These are phyloP conservation scores for Malassezia restricta DNA, from an alignment of 1,284 basidiomycete genomes.

Conservation along the genomic window DNA sequence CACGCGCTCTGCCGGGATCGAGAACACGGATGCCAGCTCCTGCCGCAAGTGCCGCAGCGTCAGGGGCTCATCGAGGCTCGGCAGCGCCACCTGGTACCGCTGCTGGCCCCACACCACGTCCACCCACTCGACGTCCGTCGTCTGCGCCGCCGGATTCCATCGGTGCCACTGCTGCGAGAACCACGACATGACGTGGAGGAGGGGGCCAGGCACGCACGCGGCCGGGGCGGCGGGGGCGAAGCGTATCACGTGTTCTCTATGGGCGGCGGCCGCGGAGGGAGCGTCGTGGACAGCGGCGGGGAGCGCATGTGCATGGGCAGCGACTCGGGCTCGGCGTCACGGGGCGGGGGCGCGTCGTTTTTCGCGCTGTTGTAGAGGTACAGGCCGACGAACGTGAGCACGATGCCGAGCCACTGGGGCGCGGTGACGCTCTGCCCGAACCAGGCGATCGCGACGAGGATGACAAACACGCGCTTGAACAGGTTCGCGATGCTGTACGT, in stretches of 20 bases:
- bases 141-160: constrained; percentile 10
- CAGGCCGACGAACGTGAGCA: constrained; percentile 74
- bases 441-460: constrained; percentile 94
- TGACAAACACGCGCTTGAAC: constrained; percentile 94
- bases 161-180: constrained; percentile 43
- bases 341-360: constrained; percentile 21
- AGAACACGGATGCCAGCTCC: constrained; percentile 29
- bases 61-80: constrained; percentile 16
- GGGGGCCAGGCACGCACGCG: not conserved
- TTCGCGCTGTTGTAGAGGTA: constrained; percentile 94
- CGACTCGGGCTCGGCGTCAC: not conserved
- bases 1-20: constrained; percentile 27
- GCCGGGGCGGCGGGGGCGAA: not conserved
- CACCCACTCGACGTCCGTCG: constrained; percentile 15
- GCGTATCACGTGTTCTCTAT: not conserved
- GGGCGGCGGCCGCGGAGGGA: not conserved
- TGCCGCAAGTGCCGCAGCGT: constrained; percentile 34
- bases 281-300: not conserved
- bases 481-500: constrained; percentile 97
- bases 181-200: constrained; percentile 32
- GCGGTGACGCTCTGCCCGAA: constrained; percentile 76
- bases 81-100: constrained; percentile 27
- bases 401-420: constrained; percentile 71
- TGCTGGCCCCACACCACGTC: constrained; percentile 37
- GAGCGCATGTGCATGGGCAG: constrained; percentile 10